phyloP scores from a whole-genome alignment of 2,329 filamentous ascomycete genomes.

The Ophiostoma tasmaniense region DNA sequence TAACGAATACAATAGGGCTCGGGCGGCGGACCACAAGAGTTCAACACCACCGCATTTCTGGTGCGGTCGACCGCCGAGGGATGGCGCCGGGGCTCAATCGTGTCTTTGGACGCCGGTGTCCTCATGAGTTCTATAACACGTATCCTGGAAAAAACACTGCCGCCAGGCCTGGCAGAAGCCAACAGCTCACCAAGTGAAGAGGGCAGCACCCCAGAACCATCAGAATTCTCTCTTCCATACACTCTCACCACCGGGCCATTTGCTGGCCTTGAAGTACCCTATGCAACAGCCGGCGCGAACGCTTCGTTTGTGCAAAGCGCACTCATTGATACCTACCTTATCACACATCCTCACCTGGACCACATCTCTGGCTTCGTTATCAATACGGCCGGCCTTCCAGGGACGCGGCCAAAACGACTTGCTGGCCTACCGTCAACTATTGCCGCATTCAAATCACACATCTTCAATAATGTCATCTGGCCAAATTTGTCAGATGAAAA shows the following conservation, averaged over 20 bases:
- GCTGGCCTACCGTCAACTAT: conserved; percentile 86
- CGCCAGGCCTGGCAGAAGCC: conserved; percentile 27
- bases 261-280: conserved; percentile 63
- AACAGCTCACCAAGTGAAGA: conserved; percentile 12
- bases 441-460: conserved; percentile 80
- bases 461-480: conserved; percentile 98
- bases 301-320: conserved; percentile 70
- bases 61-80: conserved; percentile 70
- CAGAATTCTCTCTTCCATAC: conserved; percentile 36
- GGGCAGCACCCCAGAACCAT: conserved; percentile 4
- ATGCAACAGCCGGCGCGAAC: conserved; percentile 62
- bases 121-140: conserved; percentile 78
- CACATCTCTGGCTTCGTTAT: conserved; percentile 87
- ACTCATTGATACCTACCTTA: conserved; percentile 78
- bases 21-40: conserved; percentile 81
- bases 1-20: conserved; percentile 53
- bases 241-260: conserved; percentile 65
- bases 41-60: conserved; percentile 81
- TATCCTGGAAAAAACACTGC: conserved; percentile 56
- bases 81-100: conserved; percentile 73
- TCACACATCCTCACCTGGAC: conserved; percentile 96
- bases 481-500: conserved; percentile 95
- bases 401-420: conserved; percentile 72
- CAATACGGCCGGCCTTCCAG: conserved; percentile 81
- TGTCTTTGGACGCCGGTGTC: conserved; percentile 91